phyloP scores from a whole-genome alignment of 1,284 basidiomycete genomes.

The Malassezia caprae region DNA sequence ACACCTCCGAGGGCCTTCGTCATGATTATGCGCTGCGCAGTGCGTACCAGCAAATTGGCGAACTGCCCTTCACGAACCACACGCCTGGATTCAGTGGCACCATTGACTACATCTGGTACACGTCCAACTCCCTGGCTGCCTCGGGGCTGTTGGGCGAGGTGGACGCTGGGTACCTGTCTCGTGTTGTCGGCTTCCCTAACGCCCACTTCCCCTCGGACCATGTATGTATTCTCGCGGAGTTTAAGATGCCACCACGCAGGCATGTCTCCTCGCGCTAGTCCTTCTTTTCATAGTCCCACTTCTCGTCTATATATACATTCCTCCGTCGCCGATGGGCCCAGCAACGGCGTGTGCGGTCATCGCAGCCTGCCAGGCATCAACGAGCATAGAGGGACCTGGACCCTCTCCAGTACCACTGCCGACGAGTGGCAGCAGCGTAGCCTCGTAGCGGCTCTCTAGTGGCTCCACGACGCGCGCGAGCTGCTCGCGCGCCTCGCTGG shows the following conservation, averaged over 20 bases:
- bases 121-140: constrained; percentile 65
- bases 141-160: constrained; percentile 80
- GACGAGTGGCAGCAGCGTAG: neutral
- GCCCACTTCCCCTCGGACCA: constrained; percentile 67
- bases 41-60: constrained; percentile 56
- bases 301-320: constrained; percentile 12
- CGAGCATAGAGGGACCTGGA: neutral
- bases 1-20: constrained; percentile 76
- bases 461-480: neutral
- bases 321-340: constrained; percentile 13
- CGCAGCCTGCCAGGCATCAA: neutral
- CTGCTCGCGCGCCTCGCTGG: neutral
- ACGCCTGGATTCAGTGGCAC: constrained; percentile 59
- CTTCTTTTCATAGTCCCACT: neutral
- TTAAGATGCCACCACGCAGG: constrained; percentile 27
- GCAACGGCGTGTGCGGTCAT: neutral
- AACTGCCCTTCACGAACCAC: constrained; percentile 74
- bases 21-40: constrained; percentile 74
- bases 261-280: neutral
- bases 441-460: neutral
- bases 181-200: constrained; percentile 92
- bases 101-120: constrained; percentile 92
- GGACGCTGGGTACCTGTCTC: constrained; percentile 73
- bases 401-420: neutral
- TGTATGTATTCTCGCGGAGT: constrained; percentile 44